Percentiles rank a stretch among this genome's conserved stretches.
Conservation (phyloP, 2,329 filamentous ascomycete genomes). For the Tolypocladium paradoxum region DNA sequence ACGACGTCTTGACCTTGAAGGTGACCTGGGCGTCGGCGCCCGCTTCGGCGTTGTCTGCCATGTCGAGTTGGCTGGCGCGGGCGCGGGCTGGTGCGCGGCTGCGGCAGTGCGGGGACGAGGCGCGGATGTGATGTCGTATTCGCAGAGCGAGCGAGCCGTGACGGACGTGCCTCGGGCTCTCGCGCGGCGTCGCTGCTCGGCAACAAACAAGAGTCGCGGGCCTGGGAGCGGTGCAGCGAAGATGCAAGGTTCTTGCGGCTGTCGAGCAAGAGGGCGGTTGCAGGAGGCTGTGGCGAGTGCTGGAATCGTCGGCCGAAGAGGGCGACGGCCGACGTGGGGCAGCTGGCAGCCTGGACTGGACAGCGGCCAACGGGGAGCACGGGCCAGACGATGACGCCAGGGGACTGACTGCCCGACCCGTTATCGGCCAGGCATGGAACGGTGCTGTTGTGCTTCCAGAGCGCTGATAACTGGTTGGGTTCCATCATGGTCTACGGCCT, state of each 20-base stretch:
- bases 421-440: no score
- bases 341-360: neutral
- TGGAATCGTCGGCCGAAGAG: no score
- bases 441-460: no score
- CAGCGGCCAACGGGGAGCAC: neutral
- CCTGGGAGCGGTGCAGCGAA: neutral
- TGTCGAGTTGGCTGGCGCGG: slow-evolving; percentile 20
- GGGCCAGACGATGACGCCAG: neutral
- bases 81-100: slow-evolving; percentile 5
- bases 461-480: no score
- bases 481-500: neutral
- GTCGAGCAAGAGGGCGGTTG: neutral
- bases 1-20: slow-evolving; percentile 97
- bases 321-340: neutral
- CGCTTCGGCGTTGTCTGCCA: slow-evolving; percentile 55
- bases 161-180: neutral
- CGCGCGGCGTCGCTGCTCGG: neutral
- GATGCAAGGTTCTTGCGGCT: neutral
- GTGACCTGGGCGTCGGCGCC: slow-evolving; percentile 67
- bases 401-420: neutral
- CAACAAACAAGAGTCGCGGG: neutral
- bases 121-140: neutral
- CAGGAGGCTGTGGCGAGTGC: neutral
- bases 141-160: no score
- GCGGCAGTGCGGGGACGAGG: neutral